phyloP scores from a whole-genome alignment of 2,329 filamentous ascomycete species.

The Penicillium sp. region DNA sequence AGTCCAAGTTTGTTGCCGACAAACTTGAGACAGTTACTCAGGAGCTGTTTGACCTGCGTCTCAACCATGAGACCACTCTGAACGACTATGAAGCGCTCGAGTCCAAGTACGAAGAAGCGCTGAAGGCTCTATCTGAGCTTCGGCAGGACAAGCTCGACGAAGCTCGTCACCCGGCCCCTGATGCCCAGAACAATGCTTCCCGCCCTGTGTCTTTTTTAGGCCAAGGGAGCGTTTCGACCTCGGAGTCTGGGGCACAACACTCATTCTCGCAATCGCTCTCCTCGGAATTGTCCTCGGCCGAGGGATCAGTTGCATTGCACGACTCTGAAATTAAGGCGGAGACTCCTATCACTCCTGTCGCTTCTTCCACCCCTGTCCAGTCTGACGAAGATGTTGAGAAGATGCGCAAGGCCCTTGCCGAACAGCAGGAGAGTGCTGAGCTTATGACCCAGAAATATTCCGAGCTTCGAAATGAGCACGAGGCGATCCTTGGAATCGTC shows the following conservation, averaged over 20 bases:
- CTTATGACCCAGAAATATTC: conserved; percentile 72
- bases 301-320: conserved; percentile 65
- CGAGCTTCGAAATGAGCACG: conserved; percentile 77
- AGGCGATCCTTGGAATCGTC: conserved; percentile 75
- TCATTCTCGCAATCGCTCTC: conserved; percentile 88
- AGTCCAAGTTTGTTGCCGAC: conserved; percentile 80
- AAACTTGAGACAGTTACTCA: conserved; percentile 89
- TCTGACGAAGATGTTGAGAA: conserved; percentile 64
- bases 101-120: conserved; percentile 83
- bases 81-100: conserved; percentile 77
- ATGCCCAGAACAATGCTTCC: conserved; percentile 41
- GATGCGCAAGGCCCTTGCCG: conserved; percentile 64
- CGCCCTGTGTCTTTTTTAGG: conserved; percentile 81
- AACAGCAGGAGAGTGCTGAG: conserved; percentile 71
- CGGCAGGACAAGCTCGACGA: conserved; percentile 77
- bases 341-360: conserved; percentile 23
- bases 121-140: conserved; percentile 75
- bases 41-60: conserved; percentile 82
- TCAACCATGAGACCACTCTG: conserved; percentile 82
- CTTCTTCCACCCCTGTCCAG: conserved; percentile 35
- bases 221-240: conserved; percentile 64
- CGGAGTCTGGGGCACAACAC: conserved; percentile 63
- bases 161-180: conserved; percentile 56
- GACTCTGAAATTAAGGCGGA: conserved; percentile 45
- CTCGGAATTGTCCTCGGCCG: conserved; percentile 84